phyloP scores from a whole-genome alignment of 352 stramenopile genomes.

The Chrysophaeum taylorii region DNA sequence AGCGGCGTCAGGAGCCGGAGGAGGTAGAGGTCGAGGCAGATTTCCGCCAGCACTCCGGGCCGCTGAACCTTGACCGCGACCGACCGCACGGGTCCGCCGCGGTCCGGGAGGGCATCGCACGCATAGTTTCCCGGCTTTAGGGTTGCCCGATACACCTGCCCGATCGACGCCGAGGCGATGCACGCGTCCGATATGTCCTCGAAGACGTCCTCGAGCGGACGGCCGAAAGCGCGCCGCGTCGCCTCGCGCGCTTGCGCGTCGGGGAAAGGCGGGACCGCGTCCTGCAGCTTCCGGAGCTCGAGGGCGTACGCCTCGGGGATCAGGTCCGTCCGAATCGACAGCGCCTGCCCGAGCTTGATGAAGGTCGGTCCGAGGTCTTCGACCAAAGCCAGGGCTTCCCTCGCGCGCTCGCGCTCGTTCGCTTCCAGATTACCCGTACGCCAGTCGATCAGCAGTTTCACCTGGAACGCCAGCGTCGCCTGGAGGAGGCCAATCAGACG shows the following conservation, averaged over 20 bases:
- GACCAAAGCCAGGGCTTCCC: constrained; percentile 47
- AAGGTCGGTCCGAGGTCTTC: constrained; percentile 55
- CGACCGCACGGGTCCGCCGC: background rate
- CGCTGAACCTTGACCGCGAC: constrained; percentile 57
- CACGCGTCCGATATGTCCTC: constrained; percentile 16
- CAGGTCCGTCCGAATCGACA: constrained; percentile 51
- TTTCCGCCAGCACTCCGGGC: constrained; percentile 47
- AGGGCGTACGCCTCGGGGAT: constrained; percentile 44
- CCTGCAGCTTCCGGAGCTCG: constrained; percentile 48
- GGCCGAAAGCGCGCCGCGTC: background rate
- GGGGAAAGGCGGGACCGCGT: constrained; percentile 47
- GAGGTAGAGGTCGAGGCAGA: constrained; percentile 54
- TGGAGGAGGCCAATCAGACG: background rate
- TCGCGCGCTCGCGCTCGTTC: constrained; percentile 39
- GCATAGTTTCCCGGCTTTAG: constrained; percentile 22
- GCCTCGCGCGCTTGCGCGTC: background rate
- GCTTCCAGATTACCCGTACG: constrained; percentile 26
- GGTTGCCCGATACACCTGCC: constrained; percentile 44
- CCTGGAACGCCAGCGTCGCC: background rate
- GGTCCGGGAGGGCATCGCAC: background rate
- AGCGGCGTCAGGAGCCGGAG: constrained; percentile 23
- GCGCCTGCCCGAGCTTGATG: constrained; percentile 57
- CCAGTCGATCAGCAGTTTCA: constrained; percentile 1
- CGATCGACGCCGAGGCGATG: constrained; percentile 43
- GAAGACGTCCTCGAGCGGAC: background rate